Evolutionary conservation across 345 rosid species (phyloP).

Genomic region (Eutrema japonicum): DNA sequence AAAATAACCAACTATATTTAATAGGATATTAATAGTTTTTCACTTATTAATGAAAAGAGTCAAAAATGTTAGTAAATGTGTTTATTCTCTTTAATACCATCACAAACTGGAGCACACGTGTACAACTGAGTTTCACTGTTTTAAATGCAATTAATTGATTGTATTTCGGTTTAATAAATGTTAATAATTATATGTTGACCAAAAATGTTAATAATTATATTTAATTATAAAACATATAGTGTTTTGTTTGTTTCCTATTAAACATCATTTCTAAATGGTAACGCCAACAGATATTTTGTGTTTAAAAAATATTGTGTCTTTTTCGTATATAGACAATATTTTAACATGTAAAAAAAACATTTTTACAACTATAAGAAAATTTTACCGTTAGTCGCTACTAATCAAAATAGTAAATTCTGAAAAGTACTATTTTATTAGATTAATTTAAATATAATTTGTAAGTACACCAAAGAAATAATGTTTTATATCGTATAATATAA

Average conservation of each 20-base stretch:
- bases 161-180: not conserved
- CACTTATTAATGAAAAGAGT: not conserved
- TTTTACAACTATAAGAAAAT: not conserved
- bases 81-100: not conserved
- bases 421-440: no score
- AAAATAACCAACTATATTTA: not conserved
- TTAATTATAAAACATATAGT: not conserved
- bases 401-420: not conserved
- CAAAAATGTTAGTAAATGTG: not conserved
- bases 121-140: not conserved
- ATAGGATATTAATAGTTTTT: not conserved
- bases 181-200: not conserved
- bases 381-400: not conserved
- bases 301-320: not conserved
- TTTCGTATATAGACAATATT: not conserved
- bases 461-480: not conserved
- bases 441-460: not conserved
- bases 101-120: conserved; percentile 11
- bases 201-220: not conserved
- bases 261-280: not conserved
- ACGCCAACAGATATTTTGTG: conserved; percentile 14
- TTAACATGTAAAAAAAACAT: not conserved
- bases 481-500: not conserved
- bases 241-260: not conserved
- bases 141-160: not conserved